Conservation (phyloP, 139 green algal species). For the Monoraphidium neglectum region DNA sequence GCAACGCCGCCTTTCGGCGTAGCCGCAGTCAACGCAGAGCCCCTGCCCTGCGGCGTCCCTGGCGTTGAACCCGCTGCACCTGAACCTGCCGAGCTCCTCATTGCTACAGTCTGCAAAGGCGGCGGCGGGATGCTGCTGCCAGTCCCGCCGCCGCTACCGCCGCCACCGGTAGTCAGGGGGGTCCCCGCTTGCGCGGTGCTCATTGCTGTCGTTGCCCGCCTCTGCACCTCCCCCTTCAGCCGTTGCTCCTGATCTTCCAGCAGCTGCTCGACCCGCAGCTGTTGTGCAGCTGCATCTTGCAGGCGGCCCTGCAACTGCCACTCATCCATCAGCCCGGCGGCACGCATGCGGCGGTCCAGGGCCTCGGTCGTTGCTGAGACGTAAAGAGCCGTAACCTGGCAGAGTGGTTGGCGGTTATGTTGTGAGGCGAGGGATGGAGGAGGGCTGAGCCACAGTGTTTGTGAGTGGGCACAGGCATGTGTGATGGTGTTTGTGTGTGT, state of each 20-base stretch:
- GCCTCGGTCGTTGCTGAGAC: neutral
- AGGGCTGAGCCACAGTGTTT: neutral
- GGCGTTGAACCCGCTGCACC: no score
- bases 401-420: neutral
- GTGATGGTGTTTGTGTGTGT: neutral
- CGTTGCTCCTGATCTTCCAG: neutral
- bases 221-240: neutral
- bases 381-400: conserved; percentile 20
- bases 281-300: conserved; percentile 15
- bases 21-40: conserved; percentile 3
- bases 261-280: conserved; percentile 2
- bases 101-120: no score
- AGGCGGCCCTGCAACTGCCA: conserved; percentile 5
- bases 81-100: no score
- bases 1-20: neutral
- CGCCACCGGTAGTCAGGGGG: neutral
- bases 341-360: conserved; percentile 16
- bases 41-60: no score
- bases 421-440: neutral
- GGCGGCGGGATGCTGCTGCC: neutral
- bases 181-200: no score
- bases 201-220: neutral
- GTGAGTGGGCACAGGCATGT: neutral
- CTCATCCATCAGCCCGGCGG: conserved; percentile 1
- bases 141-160: neutral